Conservation (phyloP, 352 stramenopile species). For the Discostella stelligera region DNA sequence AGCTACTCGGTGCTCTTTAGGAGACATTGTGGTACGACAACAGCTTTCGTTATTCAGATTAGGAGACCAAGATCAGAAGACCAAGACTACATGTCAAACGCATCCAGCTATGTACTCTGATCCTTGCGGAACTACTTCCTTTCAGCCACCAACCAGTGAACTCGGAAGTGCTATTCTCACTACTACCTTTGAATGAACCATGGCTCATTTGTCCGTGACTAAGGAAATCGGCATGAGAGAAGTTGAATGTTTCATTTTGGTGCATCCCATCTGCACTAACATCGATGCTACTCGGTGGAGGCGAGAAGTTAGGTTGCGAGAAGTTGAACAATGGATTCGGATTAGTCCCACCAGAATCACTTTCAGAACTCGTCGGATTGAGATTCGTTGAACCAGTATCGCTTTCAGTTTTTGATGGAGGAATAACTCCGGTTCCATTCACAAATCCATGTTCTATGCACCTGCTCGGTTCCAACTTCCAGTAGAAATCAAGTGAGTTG, state of each 20-base stretch:
- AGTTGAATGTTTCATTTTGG: neutral
- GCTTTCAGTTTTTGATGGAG: neutral
- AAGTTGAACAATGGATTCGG: neutral
- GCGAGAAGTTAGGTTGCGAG: neutral
- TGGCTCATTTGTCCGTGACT: neutral
- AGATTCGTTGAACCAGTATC: neutral
- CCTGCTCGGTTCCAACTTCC: slow-evolving; percentile 10
- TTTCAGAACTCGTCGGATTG: neutral
- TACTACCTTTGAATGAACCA: neutral
- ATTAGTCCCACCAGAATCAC: neutral
- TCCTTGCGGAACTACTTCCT: slow-evolving; percentile 2
- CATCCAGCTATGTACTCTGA: neutral
- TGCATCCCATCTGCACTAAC: neutral
- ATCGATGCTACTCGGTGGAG: neutral
- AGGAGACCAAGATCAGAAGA: neutral
- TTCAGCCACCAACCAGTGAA: slow-evolving; percentile 8
- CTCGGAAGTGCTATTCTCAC: neutral
- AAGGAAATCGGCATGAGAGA: neutral
- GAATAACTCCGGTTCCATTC: slow-evolving; percentile 10
- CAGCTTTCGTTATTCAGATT: neutral
- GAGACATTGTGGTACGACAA: neutral
- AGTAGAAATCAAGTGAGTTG: slow-evolving; percentile 16
- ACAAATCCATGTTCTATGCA: slow-evolving; percentile 12
- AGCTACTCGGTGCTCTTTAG: too few species aligned
- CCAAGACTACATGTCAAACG: neutral